Evolutionary conservation across 768 basidiomycete genomes (phyloP).

Genomic region (Lactarius vividus): DNA sequence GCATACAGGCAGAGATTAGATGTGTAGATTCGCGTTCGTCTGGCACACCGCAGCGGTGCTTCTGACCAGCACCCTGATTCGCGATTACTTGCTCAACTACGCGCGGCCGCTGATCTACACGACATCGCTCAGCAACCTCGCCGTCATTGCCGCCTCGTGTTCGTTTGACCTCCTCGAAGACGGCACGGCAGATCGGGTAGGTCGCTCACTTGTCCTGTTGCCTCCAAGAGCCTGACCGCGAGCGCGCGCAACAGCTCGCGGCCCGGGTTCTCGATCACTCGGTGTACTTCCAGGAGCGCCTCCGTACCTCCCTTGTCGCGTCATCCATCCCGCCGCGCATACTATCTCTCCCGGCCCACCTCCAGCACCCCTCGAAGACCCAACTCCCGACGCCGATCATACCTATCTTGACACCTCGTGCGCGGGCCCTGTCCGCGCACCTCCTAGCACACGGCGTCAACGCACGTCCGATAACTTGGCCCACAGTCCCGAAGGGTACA

Average conservation of each 20-base stretch:
- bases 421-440: constrained; percentile 71
- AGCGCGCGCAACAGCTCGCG: constrained; percentile 31
- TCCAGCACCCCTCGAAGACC: constrained; percentile 28
- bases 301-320: constrained; percentile 32
- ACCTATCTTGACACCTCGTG: constrained; percentile 74
- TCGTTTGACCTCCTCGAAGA: constrained; percentile 77
- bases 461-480: constrained; percentile 77
- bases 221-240: constrained; percentile 26
- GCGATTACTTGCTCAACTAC: constrained; percentile 88
- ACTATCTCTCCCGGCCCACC: constrained; percentile 32
- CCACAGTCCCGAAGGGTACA: constrained; percentile 85
- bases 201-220: constrained; percentile 23
- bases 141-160: constrained; percentile 69
- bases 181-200: constrained; percentile 59
- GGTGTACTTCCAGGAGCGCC: constrained; percentile 36
- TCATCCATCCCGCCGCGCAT: constrained; percentile 37
- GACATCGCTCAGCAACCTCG: constrained; percentile 75
- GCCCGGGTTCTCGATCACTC: constrained; percentile 46
- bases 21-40: not conserved
- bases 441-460: constrained; percentile 54
- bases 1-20: not conserved
- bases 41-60: constrained; percentile 57
- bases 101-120: constrained; percentile 91
- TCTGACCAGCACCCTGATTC: constrained; percentile 65
- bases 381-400: constrained; percentile 71